phyloP scores from a whole-genome alignment of 2,329 filamentous ascomycete genomes.

The Fusarium foetens region DNA sequence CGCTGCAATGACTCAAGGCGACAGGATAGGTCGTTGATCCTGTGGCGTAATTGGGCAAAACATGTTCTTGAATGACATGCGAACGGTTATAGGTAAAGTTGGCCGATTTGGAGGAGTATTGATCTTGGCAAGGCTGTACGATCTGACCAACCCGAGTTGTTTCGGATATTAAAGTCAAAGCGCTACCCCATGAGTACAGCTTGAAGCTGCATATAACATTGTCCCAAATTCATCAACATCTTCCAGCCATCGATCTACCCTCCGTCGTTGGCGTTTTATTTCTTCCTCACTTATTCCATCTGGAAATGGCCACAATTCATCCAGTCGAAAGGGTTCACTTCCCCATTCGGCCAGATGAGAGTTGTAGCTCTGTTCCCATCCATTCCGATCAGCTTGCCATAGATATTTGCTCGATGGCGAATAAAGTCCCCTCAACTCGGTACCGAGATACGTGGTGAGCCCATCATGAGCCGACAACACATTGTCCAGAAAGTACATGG shows the following conservation, averaged over 20 bases:
- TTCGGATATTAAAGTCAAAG: neutral
- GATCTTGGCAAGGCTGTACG: constrained; percentile 44
- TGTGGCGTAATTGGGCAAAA: neutral
- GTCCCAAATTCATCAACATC: constrained; percentile 63
- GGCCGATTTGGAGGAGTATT: neutral
- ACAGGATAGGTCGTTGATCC: neutral
- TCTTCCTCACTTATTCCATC: constrained; percentile 45
- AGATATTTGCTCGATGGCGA: constrained; percentile 54
- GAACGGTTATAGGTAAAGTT: neutral
- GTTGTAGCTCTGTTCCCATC: constrained; percentile 59
- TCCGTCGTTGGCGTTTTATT: constrained; percentile 46
- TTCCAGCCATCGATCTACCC: constrained; percentile 62
- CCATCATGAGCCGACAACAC: constrained; percentile 56
- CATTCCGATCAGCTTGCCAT: constrained; percentile 54
- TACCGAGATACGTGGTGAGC: constrained; percentile 59
- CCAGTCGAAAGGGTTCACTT: constrained; percentile 55
- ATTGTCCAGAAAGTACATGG: constrained; percentile 65
- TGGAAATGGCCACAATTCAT: constrained; percentile 61
- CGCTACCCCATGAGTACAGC: constrained; percentile 54
- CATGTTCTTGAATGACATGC: neutral
- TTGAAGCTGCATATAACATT: constrained; percentile 62
- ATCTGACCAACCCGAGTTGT: neutral
- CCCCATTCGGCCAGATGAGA: constrained; percentile 54
- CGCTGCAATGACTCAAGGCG: constrained; percentile 12
- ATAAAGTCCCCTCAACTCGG: constrained; percentile 57